Base-by-base conservation (phyloP, 164 flowering plant species). In the Tetracentron sinense region DNA sequence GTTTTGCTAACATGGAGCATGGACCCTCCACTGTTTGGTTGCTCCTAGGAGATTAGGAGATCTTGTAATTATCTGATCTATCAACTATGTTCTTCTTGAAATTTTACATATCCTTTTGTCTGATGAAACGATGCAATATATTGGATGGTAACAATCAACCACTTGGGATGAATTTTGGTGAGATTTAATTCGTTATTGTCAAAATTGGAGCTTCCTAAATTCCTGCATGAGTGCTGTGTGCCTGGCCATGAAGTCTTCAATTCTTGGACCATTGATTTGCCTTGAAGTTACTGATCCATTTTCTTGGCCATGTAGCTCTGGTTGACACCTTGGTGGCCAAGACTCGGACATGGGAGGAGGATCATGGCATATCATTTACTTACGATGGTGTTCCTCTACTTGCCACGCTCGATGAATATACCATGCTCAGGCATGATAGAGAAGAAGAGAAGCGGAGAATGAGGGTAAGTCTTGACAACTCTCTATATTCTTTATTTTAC, bases 321-420 rank as follows among this genome's bases (percentile, higher is more conserved):
- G 91, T 86, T 56, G 91, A 86, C 55, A 72, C 85, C 49, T 72
- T 94, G 76, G 86, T 86, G 47, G 85, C 88, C 19, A 94, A 89
- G 81, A 89, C 94, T 59, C 85, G 85, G 42, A 80, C 87, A n/a
- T 94, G 99, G 99, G 99, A 94, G 74, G 90, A 94, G 70, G 93
- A 86, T 6, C 92, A 72, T 42, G 88, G 84, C 61, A 72, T 79
- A 22, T 61, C 88, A 62, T 94, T 94, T 62, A 61, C 79, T 1
- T 94, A 94, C 68, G 98, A 94, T 69, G 98, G 98, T 28, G 98
- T 94, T 64, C 96, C 96, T 51, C 88, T 94, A 20, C 92, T 93
- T 68, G 89, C 86, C 23, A 85, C 85, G 98, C 79, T 94, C 33
- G 98, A 94, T 70, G 98, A 94, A 73, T 94, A 94, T 71, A 86